A percentile compares a stretch with the other conserved stretches of the same genome.
Conservation (phyloP, 148 eudicot species). For the Chenopodium quinoa region DNA sequence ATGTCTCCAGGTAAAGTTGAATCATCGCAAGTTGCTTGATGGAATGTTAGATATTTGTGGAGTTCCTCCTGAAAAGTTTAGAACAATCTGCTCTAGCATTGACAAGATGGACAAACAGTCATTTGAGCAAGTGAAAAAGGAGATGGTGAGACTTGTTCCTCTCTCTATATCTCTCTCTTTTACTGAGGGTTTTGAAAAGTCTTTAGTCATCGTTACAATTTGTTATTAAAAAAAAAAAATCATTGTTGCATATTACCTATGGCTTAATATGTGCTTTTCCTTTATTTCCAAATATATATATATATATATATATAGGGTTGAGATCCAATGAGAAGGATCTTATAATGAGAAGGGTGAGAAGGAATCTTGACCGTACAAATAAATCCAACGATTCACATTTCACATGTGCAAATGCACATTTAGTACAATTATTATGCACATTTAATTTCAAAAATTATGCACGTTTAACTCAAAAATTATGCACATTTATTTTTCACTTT, state of each 20-base stretch:
- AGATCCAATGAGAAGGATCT: too few species aligned
- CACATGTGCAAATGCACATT: too few species aligned
- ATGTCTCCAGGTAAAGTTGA: conserved; percentile 69
- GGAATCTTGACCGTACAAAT: too few species aligned
- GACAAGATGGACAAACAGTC: conserved; percentile 97
- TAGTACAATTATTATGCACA: too few species aligned
- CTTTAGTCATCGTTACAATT: background rate
- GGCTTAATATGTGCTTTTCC: background rate
- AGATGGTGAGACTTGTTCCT: conserved; percentile 56
- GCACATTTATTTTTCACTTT: too few species aligned
- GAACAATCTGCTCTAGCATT: conserved; percentile 94
- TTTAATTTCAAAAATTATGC: too few species aligned
- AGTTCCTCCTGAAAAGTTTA: conserved; percentile 84
- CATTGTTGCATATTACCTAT: background rate
- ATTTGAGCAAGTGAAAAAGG: conserved; percentile 81
- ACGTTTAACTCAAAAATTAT: too few species aligned
- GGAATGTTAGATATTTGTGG: conserved; percentile 95
- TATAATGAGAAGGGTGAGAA: too few species aligned
- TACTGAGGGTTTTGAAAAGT: background rate
- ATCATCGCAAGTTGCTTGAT: conserved; percentile 90
- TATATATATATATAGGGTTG: too few species aligned
- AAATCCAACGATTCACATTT: too few species aligned
- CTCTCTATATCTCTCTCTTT: too few species aligned
- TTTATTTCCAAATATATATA: too few species aligned
- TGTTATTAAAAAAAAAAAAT: background rate